phyloP scores from a whole-genome alignment of 305 asterid species.

The Fraxinus albicans region DNA sequence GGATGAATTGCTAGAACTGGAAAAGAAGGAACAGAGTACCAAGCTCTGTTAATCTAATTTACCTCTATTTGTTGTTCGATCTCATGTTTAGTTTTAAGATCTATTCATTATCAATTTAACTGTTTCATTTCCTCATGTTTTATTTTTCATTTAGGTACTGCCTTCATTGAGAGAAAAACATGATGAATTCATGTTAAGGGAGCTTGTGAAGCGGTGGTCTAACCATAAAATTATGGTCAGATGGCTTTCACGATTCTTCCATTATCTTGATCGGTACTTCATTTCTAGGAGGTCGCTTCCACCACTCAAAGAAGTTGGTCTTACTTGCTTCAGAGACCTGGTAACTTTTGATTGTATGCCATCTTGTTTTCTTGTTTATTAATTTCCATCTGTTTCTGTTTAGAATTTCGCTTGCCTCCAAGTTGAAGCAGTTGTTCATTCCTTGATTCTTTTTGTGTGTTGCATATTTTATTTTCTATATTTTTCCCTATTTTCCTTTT shows the following conservation, averaged over 20 bases:
- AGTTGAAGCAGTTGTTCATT: conserved; percentile 5
- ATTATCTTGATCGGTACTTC: conserved; percentile 79
- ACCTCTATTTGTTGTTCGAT: background rate
- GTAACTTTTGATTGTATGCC: conserved; percentile 30
- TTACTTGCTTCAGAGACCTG: conserved; percentile 74
- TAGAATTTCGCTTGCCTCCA: background rate
- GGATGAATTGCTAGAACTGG: background rate
- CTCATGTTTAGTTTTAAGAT: background rate
- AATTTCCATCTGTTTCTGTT: background rate
- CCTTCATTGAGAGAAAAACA: conserved; percentile 79
- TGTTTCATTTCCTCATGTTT: background rate
- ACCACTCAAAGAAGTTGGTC: conserved; percentile 69
- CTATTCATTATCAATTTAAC: background rate
- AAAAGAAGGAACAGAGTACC: background rate
- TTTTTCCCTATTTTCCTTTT: background rate
- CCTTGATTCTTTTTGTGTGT: background rate
- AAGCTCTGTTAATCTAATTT: background rate
- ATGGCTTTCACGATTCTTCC: conserved; percentile 80
- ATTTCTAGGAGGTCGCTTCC: conserved; percentile 81
- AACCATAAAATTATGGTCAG: conserved; percentile 84
- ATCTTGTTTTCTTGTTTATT: background rate
- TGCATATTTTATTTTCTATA: background rate
- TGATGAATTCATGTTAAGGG: conserved; percentile 77
- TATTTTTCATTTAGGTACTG: conserved; percentile 45
- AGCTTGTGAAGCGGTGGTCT: conserved; percentile 70